phyloP scores from a whole-genome alignment of 1,284 basidiomycete species.

The Ganoderma leucocontextum region DNA sequence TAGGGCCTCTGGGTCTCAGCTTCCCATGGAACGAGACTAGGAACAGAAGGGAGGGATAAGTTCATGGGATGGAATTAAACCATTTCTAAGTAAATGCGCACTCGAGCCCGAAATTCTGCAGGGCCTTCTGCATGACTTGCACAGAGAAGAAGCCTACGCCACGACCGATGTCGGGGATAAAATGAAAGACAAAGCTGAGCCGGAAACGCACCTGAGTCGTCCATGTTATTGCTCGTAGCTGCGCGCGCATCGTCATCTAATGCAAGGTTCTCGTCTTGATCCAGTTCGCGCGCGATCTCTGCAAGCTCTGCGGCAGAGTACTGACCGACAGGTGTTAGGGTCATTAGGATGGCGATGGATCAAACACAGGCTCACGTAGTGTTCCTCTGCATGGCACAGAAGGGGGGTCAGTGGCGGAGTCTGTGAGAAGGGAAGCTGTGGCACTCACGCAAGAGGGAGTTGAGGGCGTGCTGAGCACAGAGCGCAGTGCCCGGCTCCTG shows the following conservation, averaged over 20 bases:
- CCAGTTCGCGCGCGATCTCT: slow-evolving; percentile 45
- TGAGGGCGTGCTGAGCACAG: slow-evolving; percentile 88
- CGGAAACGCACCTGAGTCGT: slow-evolving; percentile 75
- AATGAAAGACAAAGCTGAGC: not conserved
- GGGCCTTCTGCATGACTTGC: slow-evolving; percentile 81
- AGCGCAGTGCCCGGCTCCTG: slow-evolving; percentile 83
- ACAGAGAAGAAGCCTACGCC: slow-evolving; percentile 84
- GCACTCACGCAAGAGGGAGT: slow-evolving; percentile 78
- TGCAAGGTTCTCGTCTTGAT: slow-evolving; percentile 45
- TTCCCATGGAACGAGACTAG: slow-evolving; percentile 5
- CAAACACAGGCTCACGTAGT: slow-evolving; percentile 60
- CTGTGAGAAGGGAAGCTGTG: slow-evolving; percentile 43
- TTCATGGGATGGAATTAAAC: slow-evolving; percentile 3
- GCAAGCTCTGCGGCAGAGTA: slow-evolving; percentile 90
- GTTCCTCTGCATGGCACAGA: slow-evolving; percentile 59
- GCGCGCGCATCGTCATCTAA: slow-evolving; percentile 49
- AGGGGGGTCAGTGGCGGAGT: slow-evolving; percentile 56
- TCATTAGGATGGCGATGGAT: slow-evolving; percentile 31
- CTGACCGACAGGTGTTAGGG: slow-evolving; percentile 46
- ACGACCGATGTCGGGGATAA: not conserved
- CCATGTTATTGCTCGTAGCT: slow-evolving; percentile 81
- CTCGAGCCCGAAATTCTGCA: slow-evolving; percentile 82
- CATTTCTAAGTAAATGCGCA: slow-evolving; percentile 44
- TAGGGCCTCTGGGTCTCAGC: slow-evolving; percentile 3
- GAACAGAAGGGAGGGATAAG: not conserved